These are phyloP conservation scores for Cadophora sp. DNA, from an alignment of 2,329 filamentous ascomycete species.

Conservation along the genomic window DNA sequence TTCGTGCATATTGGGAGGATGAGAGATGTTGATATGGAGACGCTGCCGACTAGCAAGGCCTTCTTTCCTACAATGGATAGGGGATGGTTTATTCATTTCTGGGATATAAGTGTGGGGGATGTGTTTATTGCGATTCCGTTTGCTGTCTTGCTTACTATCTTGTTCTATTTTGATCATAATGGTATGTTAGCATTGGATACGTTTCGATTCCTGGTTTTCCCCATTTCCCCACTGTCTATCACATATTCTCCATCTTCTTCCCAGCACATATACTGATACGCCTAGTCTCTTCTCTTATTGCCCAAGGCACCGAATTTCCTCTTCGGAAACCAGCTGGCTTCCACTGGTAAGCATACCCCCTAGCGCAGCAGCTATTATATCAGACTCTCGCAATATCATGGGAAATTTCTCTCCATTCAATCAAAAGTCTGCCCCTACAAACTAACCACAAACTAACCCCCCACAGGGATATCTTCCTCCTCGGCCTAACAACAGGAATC, in stretches of 20 bases:
- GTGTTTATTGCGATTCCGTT: constrained; percentile 89
- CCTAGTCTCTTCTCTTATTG: constrained; percentile 79
- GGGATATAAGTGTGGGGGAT: constrained; percentile 75
- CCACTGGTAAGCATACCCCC: constrained; percentile 63
- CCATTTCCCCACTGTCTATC: background rate
- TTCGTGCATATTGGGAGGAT: constrained; percentile 89
- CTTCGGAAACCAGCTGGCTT: constrained; percentile 83
- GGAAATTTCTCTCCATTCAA: background rate
- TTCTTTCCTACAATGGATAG: constrained; percentile 80
- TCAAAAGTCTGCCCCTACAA: background rate
- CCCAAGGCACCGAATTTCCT: constrained; percentile 83
- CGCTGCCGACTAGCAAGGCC: constrained; percentile 75
- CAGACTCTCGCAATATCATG: background rate
- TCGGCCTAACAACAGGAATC: constrained; percentile 78
- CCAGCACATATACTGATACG: background rate
- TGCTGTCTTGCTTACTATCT: constrained; percentile 78
- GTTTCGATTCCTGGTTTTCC: background rate
- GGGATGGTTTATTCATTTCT: constrained; percentile 81
- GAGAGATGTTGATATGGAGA: constrained; percentile 71
- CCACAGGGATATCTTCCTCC: constrained; percentile 70
- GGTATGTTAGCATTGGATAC: constrained; percentile 53
- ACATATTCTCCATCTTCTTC: background rate
- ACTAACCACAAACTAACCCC: background rate
- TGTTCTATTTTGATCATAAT: constrained; percentile 93
- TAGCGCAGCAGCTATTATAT: background rate